These are phyloP conservation scores for Prunus padus DNA, from an alignment of 306 rosid genomes.

Conservation along the genomic window DNA sequence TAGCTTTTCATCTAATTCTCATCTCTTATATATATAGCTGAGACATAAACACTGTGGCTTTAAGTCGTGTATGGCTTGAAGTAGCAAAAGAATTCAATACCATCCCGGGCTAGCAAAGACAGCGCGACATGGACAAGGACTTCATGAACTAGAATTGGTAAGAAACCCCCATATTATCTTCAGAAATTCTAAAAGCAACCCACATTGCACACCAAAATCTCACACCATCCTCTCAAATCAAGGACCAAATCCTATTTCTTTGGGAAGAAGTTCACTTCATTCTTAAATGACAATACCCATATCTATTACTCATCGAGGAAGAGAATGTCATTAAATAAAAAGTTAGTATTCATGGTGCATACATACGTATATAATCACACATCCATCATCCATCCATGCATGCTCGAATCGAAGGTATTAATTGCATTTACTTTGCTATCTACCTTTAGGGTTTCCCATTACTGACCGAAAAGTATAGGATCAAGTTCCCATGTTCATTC, in stretches of 20 bases:
- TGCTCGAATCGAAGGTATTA: conserved; percentile 39
- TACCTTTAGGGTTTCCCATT: conserved; percentile 20
- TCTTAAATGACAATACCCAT: conserved; percentile 36
- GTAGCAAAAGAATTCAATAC: conserved; percentile 22
- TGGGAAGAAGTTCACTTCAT: conserved; percentile 12
- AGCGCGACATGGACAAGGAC: conserved; percentile 30
- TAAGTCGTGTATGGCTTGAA: conserved; percentile 11
- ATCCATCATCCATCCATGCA: conserved; percentile 17
- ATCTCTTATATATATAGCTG: neutral
- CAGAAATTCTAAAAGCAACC: conserved; percentile 23
- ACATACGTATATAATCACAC: conserved; percentile 27
- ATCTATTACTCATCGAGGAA: conserved; percentile 33
- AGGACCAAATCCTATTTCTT: conserved; percentile 3
- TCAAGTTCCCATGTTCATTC: conserved; percentile 39
- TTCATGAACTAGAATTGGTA: conserved; percentile 28
- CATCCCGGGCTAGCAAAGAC: conserved; percentile 18
- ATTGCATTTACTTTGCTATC: conserved; percentile 26
- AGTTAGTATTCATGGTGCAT: conserved; percentile 15
- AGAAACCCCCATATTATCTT: conserved; percentile 28
- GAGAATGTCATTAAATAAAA: conserved; percentile 33
- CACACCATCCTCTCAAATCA: conserved; percentile 29
- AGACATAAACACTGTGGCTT: conserved; percentile 5
- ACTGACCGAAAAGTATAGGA: conserved; percentile 16
- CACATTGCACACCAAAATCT: conserved; percentile 18
- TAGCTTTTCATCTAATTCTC: neutral